Evolutionary conservation across 1,284 basidiomycete species (phyloP).

Genomic region (Ustilago shanxiensis): DNA sequence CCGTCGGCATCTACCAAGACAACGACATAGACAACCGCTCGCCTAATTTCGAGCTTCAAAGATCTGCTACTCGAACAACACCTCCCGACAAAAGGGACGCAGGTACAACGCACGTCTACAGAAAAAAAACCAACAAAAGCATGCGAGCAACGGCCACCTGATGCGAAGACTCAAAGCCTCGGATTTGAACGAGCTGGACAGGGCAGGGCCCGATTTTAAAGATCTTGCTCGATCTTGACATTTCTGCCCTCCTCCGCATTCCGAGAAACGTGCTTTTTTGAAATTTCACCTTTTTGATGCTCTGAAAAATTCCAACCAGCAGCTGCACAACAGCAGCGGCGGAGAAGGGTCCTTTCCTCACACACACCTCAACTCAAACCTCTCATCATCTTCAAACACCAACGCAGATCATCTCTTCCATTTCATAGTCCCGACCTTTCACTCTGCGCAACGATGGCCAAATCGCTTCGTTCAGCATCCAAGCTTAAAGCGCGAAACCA

Average conservation of each 20-base stretch:
- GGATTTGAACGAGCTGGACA: too few species aligned
- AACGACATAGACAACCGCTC: too few species aligned
- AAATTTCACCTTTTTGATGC: too few species aligned
- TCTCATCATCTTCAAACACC: too few species aligned
- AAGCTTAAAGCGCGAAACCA: slow-evolving; percentile 86
- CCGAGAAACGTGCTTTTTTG: slow-evolving; percentile 22
- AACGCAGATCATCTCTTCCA: too few species aligned
- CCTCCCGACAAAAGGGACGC: neutral
- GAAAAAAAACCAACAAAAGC: too few species aligned
- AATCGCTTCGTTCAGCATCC: slow-evolving; percentile 88
- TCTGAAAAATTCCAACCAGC: slow-evolving; percentile 15
- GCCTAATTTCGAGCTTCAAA: too few species aligned
- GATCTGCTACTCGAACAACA: too few species aligned
- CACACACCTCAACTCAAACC: neutral
- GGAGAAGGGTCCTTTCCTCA: slow-evolving; percentile 6
- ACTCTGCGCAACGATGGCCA: slow-evolving; percentile 79
- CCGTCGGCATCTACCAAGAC: too few species aligned
- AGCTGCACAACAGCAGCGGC: neutral
- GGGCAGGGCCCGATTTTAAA: neutral
- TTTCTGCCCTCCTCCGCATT: slow-evolving; percentile 5
- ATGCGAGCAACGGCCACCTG: too few species aligned
- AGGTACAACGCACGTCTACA: neutral
- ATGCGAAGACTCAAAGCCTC: too few species aligned
- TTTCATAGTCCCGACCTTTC: neutral
- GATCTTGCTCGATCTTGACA: neutral